Evolutionary conservation across 345 rosid genomes (phyloP).

Genomic region (Camelina hispida): DNA sequence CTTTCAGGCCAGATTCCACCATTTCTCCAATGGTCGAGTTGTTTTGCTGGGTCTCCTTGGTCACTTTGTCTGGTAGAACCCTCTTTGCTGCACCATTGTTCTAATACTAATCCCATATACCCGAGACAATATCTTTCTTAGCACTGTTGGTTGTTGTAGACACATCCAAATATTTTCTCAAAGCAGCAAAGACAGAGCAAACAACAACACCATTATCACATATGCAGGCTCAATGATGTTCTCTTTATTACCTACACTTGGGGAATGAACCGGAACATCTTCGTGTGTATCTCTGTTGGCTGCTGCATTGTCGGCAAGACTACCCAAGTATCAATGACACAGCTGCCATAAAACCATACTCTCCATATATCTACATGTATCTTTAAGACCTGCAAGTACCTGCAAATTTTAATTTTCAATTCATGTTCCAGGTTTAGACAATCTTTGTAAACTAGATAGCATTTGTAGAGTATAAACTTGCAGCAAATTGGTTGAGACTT

Average conservation of each 20-base stretch:
- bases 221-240: slow-evolving; percentile 70
- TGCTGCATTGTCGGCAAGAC: slow-evolving; percentile 44
- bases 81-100: slow-evolving; percentile 29
- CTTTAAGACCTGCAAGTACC: too few species aligned
- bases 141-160: slow-evolving; percentile 46
- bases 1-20: slow-evolving; percentile 43
- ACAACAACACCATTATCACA: slow-evolving; percentile 73
- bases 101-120: slow-evolving; percentile 44
- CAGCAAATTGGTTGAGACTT: too few species aligned
- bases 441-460: too few species aligned
- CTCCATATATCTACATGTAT: too few species aligned
- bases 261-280: slow-evolving; percentile 39
- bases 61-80: slow-evolving; percentile 33
- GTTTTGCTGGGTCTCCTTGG: slow-evolving; percentile 33
- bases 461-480: too few species aligned
- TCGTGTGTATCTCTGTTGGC: slow-evolving; percentile 39
- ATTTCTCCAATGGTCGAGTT: slow-evolving; percentile 38
- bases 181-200: slow-evolving; percentile 90
- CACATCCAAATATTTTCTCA: slow-evolving; percentile 71
- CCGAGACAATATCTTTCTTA: slow-evolving; percentile 41
- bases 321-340: slow-evolving; percentile 22
- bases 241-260: slow-evolving; percentile 45
- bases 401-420: too few species aligned
- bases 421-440: too few species aligned
- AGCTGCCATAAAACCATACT: too few species aligned